phyloP scores from a whole-genome alignment of 345 rosid genomes.

The Lepidium sativum region DNA sequence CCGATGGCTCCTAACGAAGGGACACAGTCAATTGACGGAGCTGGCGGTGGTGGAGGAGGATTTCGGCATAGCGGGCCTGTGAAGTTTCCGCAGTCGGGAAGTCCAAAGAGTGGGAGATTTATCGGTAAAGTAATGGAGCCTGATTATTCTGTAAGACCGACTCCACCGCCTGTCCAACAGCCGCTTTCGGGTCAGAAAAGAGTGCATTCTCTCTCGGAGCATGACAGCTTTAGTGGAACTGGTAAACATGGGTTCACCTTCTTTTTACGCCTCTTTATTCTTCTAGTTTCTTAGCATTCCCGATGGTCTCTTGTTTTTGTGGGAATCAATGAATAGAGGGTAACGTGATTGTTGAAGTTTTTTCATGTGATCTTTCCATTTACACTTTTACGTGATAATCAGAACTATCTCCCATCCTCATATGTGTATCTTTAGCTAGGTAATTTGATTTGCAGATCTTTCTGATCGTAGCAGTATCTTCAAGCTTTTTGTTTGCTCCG shows the following conservation, averaged over 20 bases:
- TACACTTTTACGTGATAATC: neutral
- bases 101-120: constrained; percentile 4
- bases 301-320: too few species aligned
- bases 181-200: constrained; percentile 62
- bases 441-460: constrained; percentile 14
- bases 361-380: neutral
- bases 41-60: constrained; percentile 25
- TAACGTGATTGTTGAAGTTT: too few species aligned
- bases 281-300: constrained; percentile 19
- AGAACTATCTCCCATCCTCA: neutral
- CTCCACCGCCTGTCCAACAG: constrained; percentile 19
- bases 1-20: constrained; percentile 12
- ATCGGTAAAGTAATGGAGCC: constrained; percentile 24
- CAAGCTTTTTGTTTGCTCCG: constrained; percentile 97
- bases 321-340: too few species aligned
- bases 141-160: constrained; percentile 17
- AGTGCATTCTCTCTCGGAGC: constrained; percentile 36
- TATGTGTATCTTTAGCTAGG: neutral
- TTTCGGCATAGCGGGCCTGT: constrained; percentile 26
- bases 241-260: constrained; percentile 13
- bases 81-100: constrained; percentile 31
- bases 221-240: constrained; percentile 42
- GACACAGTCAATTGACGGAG: neutral
- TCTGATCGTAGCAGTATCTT: constrained; percentile 45
- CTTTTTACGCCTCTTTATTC: neutral